Conservation (phyloP, 2,329 filamentous ascomycete genomes). For the Trichoderma afroharzianum region DNA sequence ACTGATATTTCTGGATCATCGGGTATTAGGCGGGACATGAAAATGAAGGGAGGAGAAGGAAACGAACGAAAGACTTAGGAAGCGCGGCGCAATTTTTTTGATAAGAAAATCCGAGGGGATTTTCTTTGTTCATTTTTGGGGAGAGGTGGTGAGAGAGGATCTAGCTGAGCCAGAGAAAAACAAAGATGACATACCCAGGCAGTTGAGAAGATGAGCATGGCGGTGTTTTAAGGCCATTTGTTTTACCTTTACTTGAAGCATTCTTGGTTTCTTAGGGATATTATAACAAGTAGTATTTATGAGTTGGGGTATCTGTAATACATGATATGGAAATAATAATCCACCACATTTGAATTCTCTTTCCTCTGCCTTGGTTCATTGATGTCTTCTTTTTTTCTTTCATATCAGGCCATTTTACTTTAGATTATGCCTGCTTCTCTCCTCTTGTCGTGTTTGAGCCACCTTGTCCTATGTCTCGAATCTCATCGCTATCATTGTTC, state of each 20-base stretch:
- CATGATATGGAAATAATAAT: neutral
- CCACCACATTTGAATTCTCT: neutral
- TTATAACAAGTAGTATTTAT: neutral
- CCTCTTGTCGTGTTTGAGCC: neutral
- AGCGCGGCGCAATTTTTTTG: neutral
- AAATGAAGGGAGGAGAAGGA: neutral
- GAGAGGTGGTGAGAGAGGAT: neutral
- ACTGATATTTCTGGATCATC: neutral
- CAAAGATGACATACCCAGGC: slow-evolving; percentile 8
- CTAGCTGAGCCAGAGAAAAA: neutral
- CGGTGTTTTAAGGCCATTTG: neutral
- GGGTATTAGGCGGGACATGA: neutral
- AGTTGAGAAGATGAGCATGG: neutral
- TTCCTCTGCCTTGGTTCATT: neutral
- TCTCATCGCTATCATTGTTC: slow-evolving; percentile 21
- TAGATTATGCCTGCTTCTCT: slow-evolving; percentile 3
- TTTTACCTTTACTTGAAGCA: neutral
- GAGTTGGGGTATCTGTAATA: neutral
- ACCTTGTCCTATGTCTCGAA: neutral
- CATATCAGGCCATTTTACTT: neutral
- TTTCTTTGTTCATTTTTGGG: neutral
- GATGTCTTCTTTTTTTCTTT: neutral
- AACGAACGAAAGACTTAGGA: neutral
- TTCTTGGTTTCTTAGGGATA: neutral
- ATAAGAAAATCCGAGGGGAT: neutral